Evolutionary conservation across 768 basidiomycete species (phyloP), one percentile per base, ranked within the genome.

Genomic region (Russula foetens): DNA sequence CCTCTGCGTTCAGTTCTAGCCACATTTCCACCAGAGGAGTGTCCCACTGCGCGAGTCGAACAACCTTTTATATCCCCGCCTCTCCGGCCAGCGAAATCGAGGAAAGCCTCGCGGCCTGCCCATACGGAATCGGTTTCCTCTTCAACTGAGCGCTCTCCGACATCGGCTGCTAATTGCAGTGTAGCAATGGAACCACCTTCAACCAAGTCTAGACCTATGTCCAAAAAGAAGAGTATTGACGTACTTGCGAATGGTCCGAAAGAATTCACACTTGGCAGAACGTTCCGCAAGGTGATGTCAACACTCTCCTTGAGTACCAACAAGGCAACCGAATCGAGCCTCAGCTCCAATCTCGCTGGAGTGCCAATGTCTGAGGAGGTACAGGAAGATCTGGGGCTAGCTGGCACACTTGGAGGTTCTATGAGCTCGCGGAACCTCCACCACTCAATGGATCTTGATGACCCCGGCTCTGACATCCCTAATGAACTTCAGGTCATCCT

Each of bases 391-490:
- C 73, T 88, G 19, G 84, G 86, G 0, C 78, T 87, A 71, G 73
- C 75, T 15, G 87, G 86, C 0, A 89, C 86, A 0, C 79, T 90
- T 74, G 87, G 87, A 11, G 81, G 81, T 1, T 83, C 81, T 0
- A 75, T 80, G 50, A 75, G 75, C 4, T 79, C 79, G 24, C 73
- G 79, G 78, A 52, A 71, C 70, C 1, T 77, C 76, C 56, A 73
- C 74, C 17, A 78, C 77, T 21, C 50, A 15, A 64, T 79, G 8
- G 80, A 85, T 39, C 76, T 73, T 2, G 81, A 80, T 9, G 85
- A 89, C 67, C 85, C 81, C 0, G 84, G 90, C 69, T 87, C 84
- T 2, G 88, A 92, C 66, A 87, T 91, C n/a, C 88, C 90, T 1
- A 81, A 87, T 44, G 90, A 92, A 70, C 69, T 92, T 57, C 83